Percentiles rank a stretch among this genome's conserved stretches.
Evolutionary conservation across 176 grass and related monocot species (phyloP).

Genomic region (Chrysopogon serrulatus): DNA sequence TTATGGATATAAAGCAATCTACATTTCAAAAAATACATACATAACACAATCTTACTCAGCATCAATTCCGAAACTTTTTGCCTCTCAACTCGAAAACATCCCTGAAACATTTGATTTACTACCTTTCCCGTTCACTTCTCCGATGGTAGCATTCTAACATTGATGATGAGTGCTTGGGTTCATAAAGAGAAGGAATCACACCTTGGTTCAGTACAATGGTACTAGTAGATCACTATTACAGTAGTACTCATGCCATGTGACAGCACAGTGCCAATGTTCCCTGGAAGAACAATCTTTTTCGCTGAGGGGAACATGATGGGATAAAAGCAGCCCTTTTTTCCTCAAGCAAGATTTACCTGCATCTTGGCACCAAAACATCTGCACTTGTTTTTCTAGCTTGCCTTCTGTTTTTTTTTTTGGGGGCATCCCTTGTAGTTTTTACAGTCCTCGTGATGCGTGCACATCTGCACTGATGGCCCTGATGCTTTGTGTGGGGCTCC

Average conservation of each 20-base stretch:
- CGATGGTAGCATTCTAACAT: neutral
- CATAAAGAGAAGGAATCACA: neutral
- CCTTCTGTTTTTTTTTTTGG: neutral
- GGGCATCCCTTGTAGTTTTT: neutral
- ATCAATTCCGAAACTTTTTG: neutral
- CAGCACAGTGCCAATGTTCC: conserved; percentile 26
- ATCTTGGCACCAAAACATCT: conserved; percentile 10
- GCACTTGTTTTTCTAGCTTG: neutral
- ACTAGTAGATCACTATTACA: neutral
- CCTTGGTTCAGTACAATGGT: neutral
- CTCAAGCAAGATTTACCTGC: conserved; percentile 22
- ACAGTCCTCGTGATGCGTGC: conserved; percentile 22
- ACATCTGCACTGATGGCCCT: conserved; percentile 17
- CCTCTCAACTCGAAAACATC: neutral
- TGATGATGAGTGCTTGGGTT: neutral
- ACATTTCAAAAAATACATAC: neutral
- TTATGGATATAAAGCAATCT: conserved; percentile 1
- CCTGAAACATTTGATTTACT: neutral
- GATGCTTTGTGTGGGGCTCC: conserved; percentile 31
- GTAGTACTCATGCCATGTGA: conserved; percentile 23
- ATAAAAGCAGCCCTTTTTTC: conserved; percentile 35
- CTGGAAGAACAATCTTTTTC: conserved; percentile 30
- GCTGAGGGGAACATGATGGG: conserved; percentile 29
- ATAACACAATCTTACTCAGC: neutral
- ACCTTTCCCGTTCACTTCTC: neutral